A percentile compares a stretch with the other conserved stretches of the same genome.
Evolutionary conservation across 208 protist genomes (phyloP).

Genomic region (Crithidia expoeki): DNA sequence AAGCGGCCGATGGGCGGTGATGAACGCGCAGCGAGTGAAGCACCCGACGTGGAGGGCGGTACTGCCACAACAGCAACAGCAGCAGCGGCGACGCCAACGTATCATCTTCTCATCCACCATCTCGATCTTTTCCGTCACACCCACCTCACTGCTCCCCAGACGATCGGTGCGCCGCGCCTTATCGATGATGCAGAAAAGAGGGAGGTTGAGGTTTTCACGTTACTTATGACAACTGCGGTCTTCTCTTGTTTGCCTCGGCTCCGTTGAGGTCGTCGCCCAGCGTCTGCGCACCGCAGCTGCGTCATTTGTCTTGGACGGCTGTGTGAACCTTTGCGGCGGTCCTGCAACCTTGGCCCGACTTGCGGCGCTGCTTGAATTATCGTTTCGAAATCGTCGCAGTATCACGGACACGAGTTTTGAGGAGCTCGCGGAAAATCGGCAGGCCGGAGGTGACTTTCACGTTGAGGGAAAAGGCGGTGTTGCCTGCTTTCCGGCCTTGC

Average conservation of each 20-base stretch:
- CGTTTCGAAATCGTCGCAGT: conserved; percentile 14
- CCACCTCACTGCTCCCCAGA: background rate
- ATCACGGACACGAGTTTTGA: conserved; percentile 9
- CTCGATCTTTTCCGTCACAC: background rate
- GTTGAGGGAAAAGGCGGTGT: no score
- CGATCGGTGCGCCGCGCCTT: background rate
- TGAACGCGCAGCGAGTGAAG: background rate
- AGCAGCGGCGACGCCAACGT: background rate
- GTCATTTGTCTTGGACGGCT: conserved; percentile 21
- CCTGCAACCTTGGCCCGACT: conserved; percentile 1
- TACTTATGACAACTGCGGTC: background rate
- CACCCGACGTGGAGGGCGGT: background rate
- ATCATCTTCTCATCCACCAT: background rate
- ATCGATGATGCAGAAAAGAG: background rate
- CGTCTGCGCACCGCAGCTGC: background rate
- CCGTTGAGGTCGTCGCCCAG: background rate
- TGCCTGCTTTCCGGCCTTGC: conserved; percentile 12
- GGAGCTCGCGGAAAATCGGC: background rate
- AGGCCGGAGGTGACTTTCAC: background rate
- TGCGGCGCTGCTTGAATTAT: conserved; percentile 7
- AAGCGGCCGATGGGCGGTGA: conserved; percentile 6
- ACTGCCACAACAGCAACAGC: background rate
- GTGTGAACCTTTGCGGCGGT: conserved; percentile 16
- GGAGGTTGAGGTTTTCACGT: background rate
- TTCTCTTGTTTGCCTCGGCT: background rate